A percentile compares a stretch with the other conserved stretches of the same genome.
These are phyloP conservation scores for Claviceps capensis DNA, from an alignment of 2,329 filamentous ascomycete species.

Conservation along the genomic window DNA sequence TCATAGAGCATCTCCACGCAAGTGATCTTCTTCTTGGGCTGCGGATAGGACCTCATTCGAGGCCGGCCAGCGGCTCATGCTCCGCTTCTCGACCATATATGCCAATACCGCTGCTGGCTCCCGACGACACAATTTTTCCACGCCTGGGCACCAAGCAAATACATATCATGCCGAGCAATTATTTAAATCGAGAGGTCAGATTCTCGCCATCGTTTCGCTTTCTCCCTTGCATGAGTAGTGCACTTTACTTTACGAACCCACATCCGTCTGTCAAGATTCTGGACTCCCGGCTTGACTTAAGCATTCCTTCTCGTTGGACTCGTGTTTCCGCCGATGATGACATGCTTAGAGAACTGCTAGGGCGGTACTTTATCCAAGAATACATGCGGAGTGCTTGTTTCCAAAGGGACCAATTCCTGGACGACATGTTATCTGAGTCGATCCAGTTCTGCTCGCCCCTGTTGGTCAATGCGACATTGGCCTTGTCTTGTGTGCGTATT, in stretches of 20 bases:
- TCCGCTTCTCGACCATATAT: not conserved
- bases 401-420: not conserved
- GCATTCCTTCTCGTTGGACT: not conserved
- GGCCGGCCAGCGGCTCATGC: not conserved
- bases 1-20: not conserved
- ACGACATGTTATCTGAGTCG: not conserved
- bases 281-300: not conserved
- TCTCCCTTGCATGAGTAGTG: not conserved
- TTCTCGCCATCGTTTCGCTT: not conserved
- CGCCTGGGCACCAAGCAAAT: not conserved
- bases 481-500: slow-evolving; percentile 1
- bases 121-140: not conserved
- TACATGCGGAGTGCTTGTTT: not conserved
- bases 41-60: not conserved
- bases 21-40: slow-evolving; percentile 1
- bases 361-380: not conserved
- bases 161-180: not conserved
- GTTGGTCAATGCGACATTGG: not conserved
- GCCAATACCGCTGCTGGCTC: not conserved
- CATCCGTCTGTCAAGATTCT: not conserved
- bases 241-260: not conserved
- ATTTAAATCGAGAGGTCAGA: not conserved
- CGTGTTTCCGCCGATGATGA: not conserved
- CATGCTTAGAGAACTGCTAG: not conserved
- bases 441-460: slow-evolving; percentile 1